Conservation (phyloP, 2,329 filamentous ascomycete genomes). For the Chaetomium globosum region DNA sequence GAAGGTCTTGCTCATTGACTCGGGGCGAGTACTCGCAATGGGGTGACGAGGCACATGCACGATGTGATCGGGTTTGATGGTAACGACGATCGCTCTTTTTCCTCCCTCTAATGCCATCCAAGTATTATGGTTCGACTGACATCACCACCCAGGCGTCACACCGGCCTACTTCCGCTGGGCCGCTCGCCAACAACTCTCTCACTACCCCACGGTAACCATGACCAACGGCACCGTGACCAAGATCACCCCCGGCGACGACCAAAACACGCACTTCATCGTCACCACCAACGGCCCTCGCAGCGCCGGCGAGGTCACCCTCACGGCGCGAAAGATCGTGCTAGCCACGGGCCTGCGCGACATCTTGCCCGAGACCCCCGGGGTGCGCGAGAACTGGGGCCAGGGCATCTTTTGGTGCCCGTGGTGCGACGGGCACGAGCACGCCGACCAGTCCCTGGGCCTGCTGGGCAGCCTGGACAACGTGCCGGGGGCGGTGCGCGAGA, state of each 20-base stretch:
- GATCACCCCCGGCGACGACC: constrained; percentile 43
- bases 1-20: constrained; percentile 60
- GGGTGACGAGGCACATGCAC: constrained; percentile 60
- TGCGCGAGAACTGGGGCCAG: constrained; percentile 58
- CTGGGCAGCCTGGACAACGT: constrained; percentile 51
- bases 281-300: constrained; percentile 40
- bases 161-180: constrained; percentile 57
- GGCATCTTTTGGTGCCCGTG: constrained; percentile 67
- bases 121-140: constrained; percentile 16
- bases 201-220: constrained; percentile 55
- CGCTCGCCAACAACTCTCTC: constrained; percentile 55
- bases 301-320: constrained; percentile 41
- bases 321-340: constrained; percentile 58
- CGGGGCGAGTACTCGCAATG: constrained; percentile 61
- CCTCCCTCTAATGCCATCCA: neutral
- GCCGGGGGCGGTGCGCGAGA: constrained; percentile 52
- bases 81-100: constrained; percentile 37
- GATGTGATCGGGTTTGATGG: constrained; percentile 64
- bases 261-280: constrained; percentile 52
- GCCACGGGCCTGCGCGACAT: constrained; percentile 60
- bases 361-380: constrained; percentile 57
- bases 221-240: constrained; percentile 56
- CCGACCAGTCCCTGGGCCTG: constrained; percentile 59
- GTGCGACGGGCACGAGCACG: constrained; percentile 66
- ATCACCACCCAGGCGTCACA: constrained; percentile 49